Evolutionary conservation across 2,329 filamentous ascomycete genomes (phyloP), one percentile per base, ranked within the genome.

Genomic region (Aspergillus fumigatiaffinis): DNA sequence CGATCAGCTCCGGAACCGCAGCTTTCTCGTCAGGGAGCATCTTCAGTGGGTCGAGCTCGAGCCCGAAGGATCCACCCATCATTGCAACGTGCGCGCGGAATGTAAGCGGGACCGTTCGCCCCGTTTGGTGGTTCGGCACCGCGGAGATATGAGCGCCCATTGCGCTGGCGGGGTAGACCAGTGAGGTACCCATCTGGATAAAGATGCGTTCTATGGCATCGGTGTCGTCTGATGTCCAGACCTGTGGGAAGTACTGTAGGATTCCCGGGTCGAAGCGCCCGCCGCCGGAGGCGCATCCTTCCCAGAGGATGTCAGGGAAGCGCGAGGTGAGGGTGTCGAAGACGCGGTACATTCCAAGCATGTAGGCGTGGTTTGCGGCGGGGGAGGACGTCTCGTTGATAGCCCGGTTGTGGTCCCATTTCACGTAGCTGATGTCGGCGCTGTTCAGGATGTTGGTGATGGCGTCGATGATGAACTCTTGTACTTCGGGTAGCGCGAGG

Each of bases 331-430:
- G 74, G 0, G 77, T 80, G 42, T 86, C 79, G 51, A 87, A 84
- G 7, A 88, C 84, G 51, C 74, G 80, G 68, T 88, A 88, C 53
- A 88, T 69, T 3, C 86, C 86, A 0, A 88, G 73, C 64, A 88
- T 87, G 68, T 88, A 87, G 1, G 76, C 71, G 66, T 88, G 84
- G 62, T 81, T 74, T 6, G 78, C 80, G 0, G 78, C 76, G 0
- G 85, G 84, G 0, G 76, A 77, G 0, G 84, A 73, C 49, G 78
- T 79, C 68, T 88, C 85, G 65, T 87, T 84, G 48, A 87, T 84
- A 1, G 80, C 85, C 4, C 86, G 76, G 71, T 88, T 88, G 69
- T 87, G 86, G 61, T 88, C 86, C 86, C 85, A 88, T 62, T 88
- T 88, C 59, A 88, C 79, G 59, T 88, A 88, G 9, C 73, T 71